Base-by-base conservation (phyloP, 2,329 filamentous ascomycete genomes). In the Aspergillus persii region DNA sequence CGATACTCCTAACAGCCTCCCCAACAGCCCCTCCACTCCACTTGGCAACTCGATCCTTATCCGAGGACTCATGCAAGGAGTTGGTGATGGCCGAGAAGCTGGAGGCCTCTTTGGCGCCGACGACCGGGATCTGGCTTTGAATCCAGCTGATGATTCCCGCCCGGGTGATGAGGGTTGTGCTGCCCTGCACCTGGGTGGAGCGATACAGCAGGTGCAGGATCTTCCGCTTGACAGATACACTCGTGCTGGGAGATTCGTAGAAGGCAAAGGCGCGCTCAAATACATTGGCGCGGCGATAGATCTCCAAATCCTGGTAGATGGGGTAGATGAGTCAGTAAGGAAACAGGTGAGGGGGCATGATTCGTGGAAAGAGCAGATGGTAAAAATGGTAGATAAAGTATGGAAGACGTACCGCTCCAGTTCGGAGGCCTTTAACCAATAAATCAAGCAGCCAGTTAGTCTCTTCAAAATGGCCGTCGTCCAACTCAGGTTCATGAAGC, bases 111-210 rank as follows among this genome's bases (percentile, higher is more conserved):
- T 71, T 72, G 0, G 73, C 76, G 63, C 84, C 83, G 15, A 82
- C 80, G 49, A 75, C 74, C 3, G 81, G 81, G 39, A 83, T 73
- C 66, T 86, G 85, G 60, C 84, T 83, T 59, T 88, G 83, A 8
- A 94, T 80, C 92, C 92, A 96, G 64, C 84, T 88, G 55, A 94
- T 73, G 23, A 90, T 79, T 15, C 90, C 91, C 48, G 89, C 87
- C 58, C 92, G 81, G 1, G 92, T 96, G 41, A 92, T 83, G 50
- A 96, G 79, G n/a, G 89, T 94, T 4, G 88, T 90, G 73, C 89
- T 91, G 1, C 90, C 92, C 1, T 87, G 83, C 33, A 93, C 84
- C 50, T 82, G 83, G 0, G 86, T 87, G 2, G 88, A 86, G 46
- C 89, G 83, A 68, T 88, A 88, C 15, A 96, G 61, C 12, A 88